Conservation (phyloP, 208 protist species). For the Porcisia deanei region DNA sequence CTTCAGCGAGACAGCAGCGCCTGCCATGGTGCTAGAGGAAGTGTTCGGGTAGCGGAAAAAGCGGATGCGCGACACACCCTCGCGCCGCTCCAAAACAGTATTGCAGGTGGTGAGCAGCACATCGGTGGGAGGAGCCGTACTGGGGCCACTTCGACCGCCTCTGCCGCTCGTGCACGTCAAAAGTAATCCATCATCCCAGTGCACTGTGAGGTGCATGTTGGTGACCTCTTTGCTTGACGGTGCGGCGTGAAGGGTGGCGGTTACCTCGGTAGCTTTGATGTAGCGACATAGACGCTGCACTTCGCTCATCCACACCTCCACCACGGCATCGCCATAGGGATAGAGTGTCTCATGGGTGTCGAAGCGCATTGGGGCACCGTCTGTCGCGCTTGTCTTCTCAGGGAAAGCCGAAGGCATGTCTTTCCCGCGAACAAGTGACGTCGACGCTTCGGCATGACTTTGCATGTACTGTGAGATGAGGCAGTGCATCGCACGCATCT, state of each 20-base stretch:
- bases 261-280: slow-evolving; percentile 65
- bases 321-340: slow-evolving; percentile 40
- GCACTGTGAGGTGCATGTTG: slow-evolving; percentile 37
- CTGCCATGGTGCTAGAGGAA: slow-evolving; percentile 19
- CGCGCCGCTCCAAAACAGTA: slow-evolving; percentile 21
- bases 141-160: not conserved
- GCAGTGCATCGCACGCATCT: not conserved
- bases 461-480: slow-evolving; percentile 26
- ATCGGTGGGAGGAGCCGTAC: slow-evolving; percentile 16
- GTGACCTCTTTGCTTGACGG: not conserved
- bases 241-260: slow-evolving; percentile 58
- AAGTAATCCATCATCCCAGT: slow-evolving; percentile 76
- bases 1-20: slow-evolving; percentile 2
- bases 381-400: not conserved
- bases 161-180: slow-evolving; percentile 49
- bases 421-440: not conserved
- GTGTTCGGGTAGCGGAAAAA: slow-evolving; percentile 30
- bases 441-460: slow-evolving; percentile 19
- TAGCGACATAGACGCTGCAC: slow-evolving; percentile 65
- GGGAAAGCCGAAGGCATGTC: not conserved
- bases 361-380: slow-evolving; percentile 25
- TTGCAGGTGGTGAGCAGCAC: slow-evolving; percentile 23
- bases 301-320: slow-evolving; percentile 74
- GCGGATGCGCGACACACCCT: slow-evolving; percentile 5
- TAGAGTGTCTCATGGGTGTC: slow-evolving; percentile 33